Evolutionary conservation across 345 rosid species (phyloP).

Genomic region (Noccaea bulbosa): DNA sequence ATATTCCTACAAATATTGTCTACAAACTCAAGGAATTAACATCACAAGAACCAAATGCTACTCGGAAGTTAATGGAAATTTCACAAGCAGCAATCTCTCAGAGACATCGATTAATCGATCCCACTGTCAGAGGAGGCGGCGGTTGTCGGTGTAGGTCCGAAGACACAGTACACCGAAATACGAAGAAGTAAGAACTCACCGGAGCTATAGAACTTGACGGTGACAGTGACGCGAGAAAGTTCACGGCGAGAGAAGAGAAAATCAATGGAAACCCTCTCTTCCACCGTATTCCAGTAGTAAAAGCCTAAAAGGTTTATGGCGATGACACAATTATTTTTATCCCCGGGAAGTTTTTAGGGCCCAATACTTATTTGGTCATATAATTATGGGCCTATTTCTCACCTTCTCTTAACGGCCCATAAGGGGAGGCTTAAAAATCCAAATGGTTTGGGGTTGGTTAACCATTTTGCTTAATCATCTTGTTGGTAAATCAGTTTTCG

Average conservation of each 20-base stretch:
- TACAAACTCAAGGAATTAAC: background rate
- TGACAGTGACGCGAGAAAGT: background rate
- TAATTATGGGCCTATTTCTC: background rate
- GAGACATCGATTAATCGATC: background rate
- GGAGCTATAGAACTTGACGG: slow-evolving; percentile 1
- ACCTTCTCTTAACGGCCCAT: background rate
- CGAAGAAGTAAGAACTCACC: slow-evolving; percentile 16
- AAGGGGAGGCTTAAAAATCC: background rate
- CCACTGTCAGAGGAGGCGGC: background rate
- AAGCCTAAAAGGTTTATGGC: slow-evolving; percentile 6
- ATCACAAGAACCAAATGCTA: background rate
- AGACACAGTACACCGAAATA: background rate
- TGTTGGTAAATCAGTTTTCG: no score
- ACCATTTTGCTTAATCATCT: background rate
- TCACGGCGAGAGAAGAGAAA: slow-evolving; percentile 1
- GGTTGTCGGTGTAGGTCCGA: background rate
- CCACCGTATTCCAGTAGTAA: background rate
- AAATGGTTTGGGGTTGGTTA: no score
- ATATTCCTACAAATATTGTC: no score
- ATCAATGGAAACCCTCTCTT: background rate
- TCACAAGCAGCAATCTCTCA: background rate
- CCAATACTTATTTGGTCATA: background rate
- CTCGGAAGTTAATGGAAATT: background rate
- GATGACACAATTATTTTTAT: background rate
- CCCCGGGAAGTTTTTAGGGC: background rate